Percentiles rank a stretch among this genome's conserved stretches.
These are phyloP conservation scores for Sphaceloma murrayae DNA, from an alignment of 2,329 filamentous ascomycete species.

Conservation along the genomic window DNA sequence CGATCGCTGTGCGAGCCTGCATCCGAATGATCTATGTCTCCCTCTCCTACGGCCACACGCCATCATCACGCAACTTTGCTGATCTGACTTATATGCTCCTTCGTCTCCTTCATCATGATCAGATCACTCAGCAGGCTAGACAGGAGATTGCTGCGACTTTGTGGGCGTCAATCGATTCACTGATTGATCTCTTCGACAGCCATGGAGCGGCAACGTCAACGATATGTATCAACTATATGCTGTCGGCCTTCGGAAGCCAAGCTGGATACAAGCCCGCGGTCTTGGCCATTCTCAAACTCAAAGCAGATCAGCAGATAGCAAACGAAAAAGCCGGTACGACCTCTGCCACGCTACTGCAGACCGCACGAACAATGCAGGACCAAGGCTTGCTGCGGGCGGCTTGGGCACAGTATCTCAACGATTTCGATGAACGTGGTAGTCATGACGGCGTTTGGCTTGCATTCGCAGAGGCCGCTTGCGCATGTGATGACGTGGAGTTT, in stretches of 20 bases:
- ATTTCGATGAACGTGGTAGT: slow-evolving; percentile 9
- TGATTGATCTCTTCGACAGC: not conserved
- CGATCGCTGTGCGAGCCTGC: not conserved
- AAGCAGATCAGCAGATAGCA: not conserved
- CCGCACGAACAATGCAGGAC: slow-evolving; percentile 29
- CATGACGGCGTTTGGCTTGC: slow-evolving; percentile 23
- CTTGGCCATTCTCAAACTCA: not conserved
- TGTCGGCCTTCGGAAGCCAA: not conserved
- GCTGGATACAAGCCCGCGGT: not conserved
- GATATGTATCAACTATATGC: slow-evolving; percentile 1
- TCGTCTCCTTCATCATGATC: not conserved
- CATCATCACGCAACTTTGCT: not conserved
- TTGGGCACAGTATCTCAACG: slow-evolving; percentile 27
- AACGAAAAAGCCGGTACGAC: not conserved
- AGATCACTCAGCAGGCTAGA: not conserved
- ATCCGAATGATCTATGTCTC: not conserved
- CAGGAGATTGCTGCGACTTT: not conserved
- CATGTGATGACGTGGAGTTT: slow-evolving; percentile 19
- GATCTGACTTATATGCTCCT: not conserved
- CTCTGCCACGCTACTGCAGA: slow-evolving; percentile 23
- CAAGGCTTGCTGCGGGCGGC: slow-evolving; percentile 22
- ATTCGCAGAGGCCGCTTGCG: slow-evolving; percentile 24
- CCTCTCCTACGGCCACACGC: not conserved
- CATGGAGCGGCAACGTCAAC: not conserved
- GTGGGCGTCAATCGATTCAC: not conserved